These are phyloP conservation scores for Choanephora cucurbitarum DNA, from an alignment of 371 early-diverging fungal species.

Conservation along the genomic window DNA sequence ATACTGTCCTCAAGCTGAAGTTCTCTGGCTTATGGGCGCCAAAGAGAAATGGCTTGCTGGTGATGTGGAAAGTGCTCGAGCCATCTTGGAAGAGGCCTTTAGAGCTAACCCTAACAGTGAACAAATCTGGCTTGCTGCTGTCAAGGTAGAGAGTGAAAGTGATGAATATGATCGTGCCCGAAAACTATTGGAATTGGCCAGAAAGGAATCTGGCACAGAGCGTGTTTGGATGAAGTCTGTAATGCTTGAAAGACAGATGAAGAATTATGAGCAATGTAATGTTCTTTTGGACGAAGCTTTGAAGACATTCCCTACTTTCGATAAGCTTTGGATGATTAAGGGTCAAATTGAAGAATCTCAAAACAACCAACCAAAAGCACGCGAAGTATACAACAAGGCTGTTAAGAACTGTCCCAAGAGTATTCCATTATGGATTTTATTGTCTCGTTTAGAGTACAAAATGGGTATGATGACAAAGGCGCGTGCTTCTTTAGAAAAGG, in stretches of 20 bases:
- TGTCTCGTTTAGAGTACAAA: constrained; percentile 79
- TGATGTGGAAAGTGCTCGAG: constrained; percentile 86
- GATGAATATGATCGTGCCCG: constrained; percentile 83
- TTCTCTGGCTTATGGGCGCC: constrained; percentile 96
- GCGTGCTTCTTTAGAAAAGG: constrained; percentile 85
- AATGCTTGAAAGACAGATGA: constrained; percentile 82
- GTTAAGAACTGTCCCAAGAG: constrained; percentile 82
- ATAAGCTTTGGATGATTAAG: constrained; percentile 93
- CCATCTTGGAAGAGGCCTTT: constrained; percentile 85
- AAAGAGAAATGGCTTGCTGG: constrained; percentile 93
- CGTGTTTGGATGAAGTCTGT: constrained; percentile 97
- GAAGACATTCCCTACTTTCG: constrained; percentile 71
- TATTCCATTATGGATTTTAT: constrained; percentile 78
- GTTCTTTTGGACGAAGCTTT: constrained; percentile 72
- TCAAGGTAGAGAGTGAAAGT: constrained; percentile 92
- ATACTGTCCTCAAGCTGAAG: constrained; percentile 91
- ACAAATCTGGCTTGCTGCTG: constrained; percentile 94
- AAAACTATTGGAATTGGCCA: constrained; percentile 73
- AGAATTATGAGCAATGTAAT: constrained; percentile 66
- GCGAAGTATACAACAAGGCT: constrained; percentile 76
- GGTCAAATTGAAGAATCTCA: constrained; percentile 74
- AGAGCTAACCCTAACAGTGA: constrained; percentile 90
- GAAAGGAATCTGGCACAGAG: constrained; percentile 69
- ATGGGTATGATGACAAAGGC: constrained; percentile 77
- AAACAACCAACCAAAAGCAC: constrained; percentile 64